These are phyloP conservation scores for Panaeolus papilionaceus DNA, from an alignment of 768 basidiomycete genomes.

Conservation along the genomic window DNA sequence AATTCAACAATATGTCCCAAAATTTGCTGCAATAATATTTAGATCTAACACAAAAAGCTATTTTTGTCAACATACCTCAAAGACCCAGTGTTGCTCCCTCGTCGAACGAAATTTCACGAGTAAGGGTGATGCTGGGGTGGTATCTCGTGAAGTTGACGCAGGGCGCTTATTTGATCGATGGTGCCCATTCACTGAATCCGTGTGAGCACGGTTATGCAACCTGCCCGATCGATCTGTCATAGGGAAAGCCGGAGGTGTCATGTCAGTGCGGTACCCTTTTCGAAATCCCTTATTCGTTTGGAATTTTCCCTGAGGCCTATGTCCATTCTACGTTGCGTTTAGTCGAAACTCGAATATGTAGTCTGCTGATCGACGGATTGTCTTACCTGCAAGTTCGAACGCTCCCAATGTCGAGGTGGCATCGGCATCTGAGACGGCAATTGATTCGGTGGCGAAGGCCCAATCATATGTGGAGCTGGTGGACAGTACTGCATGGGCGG, in stretches of 20 bases:
- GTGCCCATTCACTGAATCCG: neutral
- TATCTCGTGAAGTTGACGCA: neutral
- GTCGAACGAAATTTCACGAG: constrained; percentile 21
- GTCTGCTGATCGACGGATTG: neutral
- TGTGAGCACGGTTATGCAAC: neutral
- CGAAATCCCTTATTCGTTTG: neutral
- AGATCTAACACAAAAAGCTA: neutral
- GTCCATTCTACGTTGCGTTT: neutral
- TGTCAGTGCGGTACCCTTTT: neutral
- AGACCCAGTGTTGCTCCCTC: constrained; percentile 71
- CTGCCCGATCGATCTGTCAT: neutral
- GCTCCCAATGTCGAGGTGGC: neutral
- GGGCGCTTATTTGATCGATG: constrained; percentile 11
- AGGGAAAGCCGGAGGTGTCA: neutral
- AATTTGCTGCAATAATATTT: constrained; percentile 69
- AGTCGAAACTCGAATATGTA: neutral
- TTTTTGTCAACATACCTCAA: constrained; percentile 55
- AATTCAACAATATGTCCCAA: constrained; percentile 89
- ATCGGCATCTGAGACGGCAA: neutral
- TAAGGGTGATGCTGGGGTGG: neutral
- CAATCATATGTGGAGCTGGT: constrained; percentile 10
- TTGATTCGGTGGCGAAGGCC: neutral
- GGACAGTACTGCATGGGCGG: constrained; percentile 13
- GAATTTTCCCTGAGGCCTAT: neutral
- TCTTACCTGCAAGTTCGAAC: neutral